phyloP scores from a whole-genome alignment of 495 filamentous ascomycete species.

The Xylaria curta region DNA sequence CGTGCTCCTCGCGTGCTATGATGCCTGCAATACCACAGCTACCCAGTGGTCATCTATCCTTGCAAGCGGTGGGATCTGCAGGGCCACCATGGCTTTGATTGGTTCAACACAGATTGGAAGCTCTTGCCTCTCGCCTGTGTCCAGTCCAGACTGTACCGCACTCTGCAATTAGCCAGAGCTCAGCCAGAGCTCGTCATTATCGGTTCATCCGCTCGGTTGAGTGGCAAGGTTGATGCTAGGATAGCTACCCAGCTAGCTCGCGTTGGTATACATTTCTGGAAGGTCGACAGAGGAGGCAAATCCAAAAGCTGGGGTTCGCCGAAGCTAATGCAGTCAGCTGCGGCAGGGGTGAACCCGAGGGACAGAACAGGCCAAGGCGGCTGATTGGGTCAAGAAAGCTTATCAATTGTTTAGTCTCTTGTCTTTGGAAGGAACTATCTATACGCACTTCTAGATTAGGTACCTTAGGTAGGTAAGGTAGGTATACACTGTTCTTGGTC shows the following conservation, averaged over 20 bases:
- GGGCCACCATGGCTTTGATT: background rate
- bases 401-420: conserved; percentile 14
- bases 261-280: background rate
- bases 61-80: conserved; percentile 9
- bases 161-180: background rate
- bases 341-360: background rate
- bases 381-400: conserved; percentile 13
- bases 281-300: conserved; percentile 13
- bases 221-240: conserved; percentile 9
- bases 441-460: background rate
- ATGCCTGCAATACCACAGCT: conserved; percentile 10
- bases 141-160: background rate
- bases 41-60: background rate
- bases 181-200: conserved; percentile 18
- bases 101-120: background rate
- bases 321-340: conserved; percentile 14
- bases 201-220: background rate
- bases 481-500: background rate
- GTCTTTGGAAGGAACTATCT: no score
- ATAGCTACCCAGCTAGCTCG: conserved; percentile 5
- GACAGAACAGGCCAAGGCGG: conserved; percentile 13
- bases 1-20: conserved; percentile 20
- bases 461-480: background rate
- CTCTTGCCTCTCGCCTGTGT: background rate
- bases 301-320: conserved; percentile 21